Evolutionary conservation across 495 filamentous ascomycete genomes (phyloP).

Genomic region (Penicillium desertorum): DNA sequence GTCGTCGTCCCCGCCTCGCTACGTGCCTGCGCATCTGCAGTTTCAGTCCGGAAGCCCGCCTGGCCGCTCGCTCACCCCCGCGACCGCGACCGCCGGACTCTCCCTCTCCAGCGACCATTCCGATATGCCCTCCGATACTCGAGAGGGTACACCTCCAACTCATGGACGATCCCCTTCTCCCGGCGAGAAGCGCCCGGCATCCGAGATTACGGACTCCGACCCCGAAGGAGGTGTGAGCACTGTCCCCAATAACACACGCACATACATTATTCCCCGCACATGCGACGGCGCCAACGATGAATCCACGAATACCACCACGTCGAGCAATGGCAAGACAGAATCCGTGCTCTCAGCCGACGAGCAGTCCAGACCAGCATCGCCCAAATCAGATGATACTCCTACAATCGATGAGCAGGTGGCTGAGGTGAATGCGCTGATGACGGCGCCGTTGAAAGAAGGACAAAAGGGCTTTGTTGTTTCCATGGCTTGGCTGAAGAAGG

Average conservation of each 20-base stretch:
- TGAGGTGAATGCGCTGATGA: slow-evolving; percentile 58
- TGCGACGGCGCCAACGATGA: slow-evolving; percentile 20
- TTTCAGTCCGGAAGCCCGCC: slow-evolving; percentile 45
- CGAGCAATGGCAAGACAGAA: slow-evolving; percentile 32
- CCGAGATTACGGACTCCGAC: slow-evolving; percentile 45
- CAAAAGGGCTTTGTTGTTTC: slow-evolving; percentile 79
- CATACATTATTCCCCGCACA: slow-evolving; percentile 20
- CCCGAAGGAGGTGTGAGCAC: slow-evolving; percentile 29
- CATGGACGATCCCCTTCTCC: slow-evolving; percentile 50
- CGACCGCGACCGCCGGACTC: slow-evolving; percentile 70
- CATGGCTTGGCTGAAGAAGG: slow-evolving; percentile 70
- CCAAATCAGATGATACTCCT: slow-evolving; percentile 36
- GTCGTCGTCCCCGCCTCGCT: slow-evolving; percentile 46
- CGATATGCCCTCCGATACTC: slow-evolving; percentile 49
- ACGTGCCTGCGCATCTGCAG: slow-evolving; percentile 62
- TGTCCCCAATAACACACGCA: slow-evolving; percentile 12
- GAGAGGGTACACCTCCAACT: slow-evolving; percentile 26
- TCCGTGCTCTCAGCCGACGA: slow-evolving; percentile 19
- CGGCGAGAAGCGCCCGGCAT: slow-evolving; percentile 52
- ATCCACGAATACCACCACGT: slow-evolving; percentile 31
- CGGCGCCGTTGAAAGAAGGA: slow-evolving; percentile 59
- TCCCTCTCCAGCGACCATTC: slow-evolving; percentile 63
- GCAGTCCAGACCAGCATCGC: slow-evolving; percentile 20
- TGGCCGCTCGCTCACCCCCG: slow-evolving; percentile 48
- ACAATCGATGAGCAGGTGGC: slow-evolving; percentile 77